Evolutionary conservation across 352 stramenopile genomes (phyloP).

Genomic region (Globisporangium paddicum): DNA sequence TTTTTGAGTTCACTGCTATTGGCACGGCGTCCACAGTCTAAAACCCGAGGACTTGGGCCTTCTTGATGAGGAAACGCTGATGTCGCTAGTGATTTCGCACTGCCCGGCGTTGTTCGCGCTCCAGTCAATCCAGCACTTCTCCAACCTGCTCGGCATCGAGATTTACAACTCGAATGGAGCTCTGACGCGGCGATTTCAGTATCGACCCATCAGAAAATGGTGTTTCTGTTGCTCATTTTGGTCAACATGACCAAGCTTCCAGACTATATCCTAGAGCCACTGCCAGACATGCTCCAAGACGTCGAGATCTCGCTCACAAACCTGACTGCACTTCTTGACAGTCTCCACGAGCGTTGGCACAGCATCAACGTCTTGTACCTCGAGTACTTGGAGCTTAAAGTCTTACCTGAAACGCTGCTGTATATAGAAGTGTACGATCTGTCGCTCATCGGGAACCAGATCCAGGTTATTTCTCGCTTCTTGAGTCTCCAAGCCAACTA

Average conservation of each 20-base stretch:
- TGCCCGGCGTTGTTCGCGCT: constrained; percentile 18
- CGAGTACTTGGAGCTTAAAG: constrained; percentile 14
- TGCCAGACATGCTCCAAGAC: constrained; percentile 19
- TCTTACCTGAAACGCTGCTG: constrained; percentile 5
- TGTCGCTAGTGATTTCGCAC: constrained; percentile 21
- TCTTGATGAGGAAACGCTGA: constrained; percentile 14
- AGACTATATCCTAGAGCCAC: constrained; percentile 10
- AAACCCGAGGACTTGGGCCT: constrained; percentile 2
- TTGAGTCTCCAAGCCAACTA: constrained; percentile 11
- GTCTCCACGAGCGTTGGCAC: constrained; percentile 16
- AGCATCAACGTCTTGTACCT: constrained; percentile 19
- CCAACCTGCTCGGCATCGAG: constrained; percentile 27
- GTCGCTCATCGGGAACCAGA: constrained; percentile 12
- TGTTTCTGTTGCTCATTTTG: constrained; percentile 18
- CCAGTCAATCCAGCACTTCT: constrained; percentile 14
- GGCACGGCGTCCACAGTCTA: constrained; percentile 2
- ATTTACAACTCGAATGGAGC: constrained; percentile 29
- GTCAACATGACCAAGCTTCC: constrained; percentile 31
- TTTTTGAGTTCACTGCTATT: constrained; percentile 23
- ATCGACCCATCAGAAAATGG: constrained; percentile 14
- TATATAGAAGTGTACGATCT: constrained; percentile 8
- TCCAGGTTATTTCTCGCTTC: constrained; percentile 1
- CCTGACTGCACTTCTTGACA: constrained; percentile 12
- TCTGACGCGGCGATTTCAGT: constrained; percentile 16
- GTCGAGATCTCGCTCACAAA: constrained; percentile 24